These are phyloP conservation scores for Rhodotorula mucilaginosa DNA, from an alignment of 1,284 basidiomycete genomes.

Conservation along the genomic window DNA sequence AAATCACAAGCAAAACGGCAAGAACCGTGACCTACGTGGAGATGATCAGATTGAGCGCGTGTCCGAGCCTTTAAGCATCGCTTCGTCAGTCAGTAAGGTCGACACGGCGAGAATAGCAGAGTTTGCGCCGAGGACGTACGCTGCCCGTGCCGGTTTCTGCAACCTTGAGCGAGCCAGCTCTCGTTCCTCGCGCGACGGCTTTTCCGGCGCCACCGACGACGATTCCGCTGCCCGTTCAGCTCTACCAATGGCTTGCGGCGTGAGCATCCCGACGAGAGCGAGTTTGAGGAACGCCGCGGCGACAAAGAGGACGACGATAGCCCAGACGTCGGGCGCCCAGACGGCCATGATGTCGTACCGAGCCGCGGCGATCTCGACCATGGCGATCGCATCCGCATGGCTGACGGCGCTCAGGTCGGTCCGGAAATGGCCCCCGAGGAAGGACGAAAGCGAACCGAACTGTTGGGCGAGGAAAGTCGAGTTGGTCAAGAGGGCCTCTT, in stretches of 20 bases:
- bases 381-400: background rate
- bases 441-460: background rate
- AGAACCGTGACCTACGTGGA: background rate
- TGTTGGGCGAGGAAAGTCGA: constrained; percentile 1
- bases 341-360: constrained; percentile 3
- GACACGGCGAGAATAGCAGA: background rate
- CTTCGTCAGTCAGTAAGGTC: too few species aligned
- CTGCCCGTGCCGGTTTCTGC: constrained; percentile 12
- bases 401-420: background rate
- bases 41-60: constrained; percentile 15
- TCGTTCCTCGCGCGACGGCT: background rate
- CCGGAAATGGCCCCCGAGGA: background rate
- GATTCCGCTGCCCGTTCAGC: background rate
- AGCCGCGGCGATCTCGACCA: constrained; percentile 13
- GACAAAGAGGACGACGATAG: background rate
- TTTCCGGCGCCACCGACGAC: background rate
- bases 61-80: constrained; percentile 15
- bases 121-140: background rate
- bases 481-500: constrained; percentile 8
- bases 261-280: background rate
- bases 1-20: background rate
- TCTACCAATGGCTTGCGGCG: background rate
- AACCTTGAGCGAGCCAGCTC: background rate
- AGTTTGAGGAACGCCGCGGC: constrained; percentile 4
- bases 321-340: constrained; percentile 16